Conservation (phyloP, 352 stramenopile species). For the Pythium volutum region DNA sequence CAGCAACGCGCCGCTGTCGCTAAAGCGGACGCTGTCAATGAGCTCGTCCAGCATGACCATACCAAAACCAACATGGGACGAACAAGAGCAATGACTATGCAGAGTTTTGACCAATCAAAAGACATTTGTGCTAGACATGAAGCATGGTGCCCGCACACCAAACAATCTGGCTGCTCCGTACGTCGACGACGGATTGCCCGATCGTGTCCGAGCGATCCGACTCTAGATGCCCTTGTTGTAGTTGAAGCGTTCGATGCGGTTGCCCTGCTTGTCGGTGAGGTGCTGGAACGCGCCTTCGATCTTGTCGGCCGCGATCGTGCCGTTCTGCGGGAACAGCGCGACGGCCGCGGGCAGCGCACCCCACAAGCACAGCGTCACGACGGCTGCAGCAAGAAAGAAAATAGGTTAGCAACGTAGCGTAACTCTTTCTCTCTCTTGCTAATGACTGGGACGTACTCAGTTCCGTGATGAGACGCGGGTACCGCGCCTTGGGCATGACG, state of each 20-base stretch:
- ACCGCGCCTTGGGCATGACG: constrained; percentile 66
- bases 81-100: background rate
- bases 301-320: constrained; percentile 56
- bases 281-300: constrained; percentile 65
- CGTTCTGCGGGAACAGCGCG: constrained; percentile 79
- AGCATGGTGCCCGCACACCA: too few relatives aligned
- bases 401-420: background rate
- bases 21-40: constrained; percentile 27
- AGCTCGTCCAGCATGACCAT: constrained; percentile 19
- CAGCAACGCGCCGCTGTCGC: constrained; percentile 28
- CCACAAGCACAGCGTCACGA: constrained; percentile 79
- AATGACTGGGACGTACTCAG: constrained; percentile 41
- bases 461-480: constrained; percentile 73
- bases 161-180: too few relatives aligned
- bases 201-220: too few relatives aligned
- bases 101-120: constrained; percentile 16
- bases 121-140: too few relatives aligned
- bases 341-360: constrained; percentile 73
- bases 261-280: constrained; percentile 51
- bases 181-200: too few relatives aligned
- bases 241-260: constrained; percentile 56
- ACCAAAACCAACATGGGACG: too few relatives aligned
- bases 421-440: background rate
- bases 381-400: constrained; percentile 17
- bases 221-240: constrained; percentile 88